phyloP scores from a whole-genome alignment of 495 filamentous ascomycete species.

The Neurospora sp. region DNA sequence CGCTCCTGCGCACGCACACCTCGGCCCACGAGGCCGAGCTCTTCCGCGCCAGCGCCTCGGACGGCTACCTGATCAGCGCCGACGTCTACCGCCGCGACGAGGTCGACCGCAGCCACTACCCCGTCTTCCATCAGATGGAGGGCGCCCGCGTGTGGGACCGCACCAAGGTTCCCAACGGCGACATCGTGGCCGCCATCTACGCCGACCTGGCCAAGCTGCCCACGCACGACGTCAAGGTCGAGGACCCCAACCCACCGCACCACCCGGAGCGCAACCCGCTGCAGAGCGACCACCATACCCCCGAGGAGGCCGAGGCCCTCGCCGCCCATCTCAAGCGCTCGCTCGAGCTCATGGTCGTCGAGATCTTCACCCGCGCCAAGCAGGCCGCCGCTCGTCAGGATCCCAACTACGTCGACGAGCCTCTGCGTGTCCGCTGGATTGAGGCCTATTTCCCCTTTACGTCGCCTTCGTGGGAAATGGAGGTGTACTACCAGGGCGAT shows the following conservation, averaged over 20 bases:
- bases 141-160: slow-evolving; percentile 88
- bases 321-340: slow-evolving; percentile 82
- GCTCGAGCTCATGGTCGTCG: slow-evolving; percentile 77
- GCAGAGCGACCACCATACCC: slow-evolving; percentile 58
- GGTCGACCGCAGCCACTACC: slow-evolving; percentile 89
- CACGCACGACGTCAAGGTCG: slow-evolving; percentile 59
- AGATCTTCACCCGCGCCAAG: slow-evolving; percentile 74
- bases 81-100: slow-evolving; percentile 96
- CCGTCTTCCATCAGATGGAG: slow-evolving; percentile 98
- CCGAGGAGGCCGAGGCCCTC: slow-evolving; percentile 72
- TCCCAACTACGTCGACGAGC: slow-evolving; percentile 44
- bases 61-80: slow-evolving; percentile 84
- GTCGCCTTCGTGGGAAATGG: slow-evolving; percentile 87
- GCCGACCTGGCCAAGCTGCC: slow-evolving; percentile 61
- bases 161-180: slow-evolving; percentile 39
- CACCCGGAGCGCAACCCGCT: slow-evolving; percentile 77
- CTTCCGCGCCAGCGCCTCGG: slow-evolving; percentile 61
- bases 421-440: slow-evolving; percentile 82
- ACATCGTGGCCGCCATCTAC: slow-evolving; percentile 54
- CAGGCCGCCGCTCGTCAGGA: slow-evolving; percentile 48
- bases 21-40: slow-evolving; percentile 85
- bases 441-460: slow-evolving; percentile 98
- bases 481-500: slow-evolving; percentile 87
- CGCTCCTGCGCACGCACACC: slow-evolving; percentile 85
- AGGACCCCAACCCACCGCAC: slow-evolving; percentile 74